Base-by-base conservation (phyloP, 768 basidiomycete genomes). In the Nidula microcarpa region DNA sequence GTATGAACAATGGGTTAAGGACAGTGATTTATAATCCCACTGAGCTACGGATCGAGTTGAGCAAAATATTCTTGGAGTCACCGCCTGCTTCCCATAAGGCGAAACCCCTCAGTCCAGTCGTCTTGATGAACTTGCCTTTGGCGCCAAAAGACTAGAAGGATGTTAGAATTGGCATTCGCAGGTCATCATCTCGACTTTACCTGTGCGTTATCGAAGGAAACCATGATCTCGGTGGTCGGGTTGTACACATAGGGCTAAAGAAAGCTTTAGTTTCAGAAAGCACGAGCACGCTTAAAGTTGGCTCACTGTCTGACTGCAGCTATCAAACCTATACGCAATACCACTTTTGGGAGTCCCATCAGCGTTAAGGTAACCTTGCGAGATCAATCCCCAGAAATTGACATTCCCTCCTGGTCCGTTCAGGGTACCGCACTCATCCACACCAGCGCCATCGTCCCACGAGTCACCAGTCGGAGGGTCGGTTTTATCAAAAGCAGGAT, bases 21-120 rank as follows among this genome's bases (percentile, higher is more conserved):
- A 23, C 23, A 23, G 23, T 23, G 23, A 23, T 23, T 23, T 23
- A 23, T 3, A 67, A 62, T 3, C 68, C 67, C 46, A 50, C 62
- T 13, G 64, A 57, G n/a, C 53, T 51, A 47, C 74, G 69, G 57
- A 78, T 76, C 5, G 77, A 72, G 50, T 76, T 61, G 9, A 80
- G 55, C 41, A 81, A 66, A 55, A 76, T 75, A 44, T 75, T 68
- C 14, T 82, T 54, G 53, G 64, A 76, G 60, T 89, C 88, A 4
- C 87, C 85, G 32, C 82, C 86, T 53, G 84, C 79, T 58, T 89
- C 83, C 86, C 86, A 89, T 69, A 86, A 81, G 0, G 82, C 66
- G 62, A 89, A 89, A 4, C 88, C 89, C 56, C 70, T 73, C 33
- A 91, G 66, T 5, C 74, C 73, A 3, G 63, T 66, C 16, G 67